phyloP scores from a whole-genome alignment of 768 basidiomycete species.

The Lactarius tabidus region DNA sequence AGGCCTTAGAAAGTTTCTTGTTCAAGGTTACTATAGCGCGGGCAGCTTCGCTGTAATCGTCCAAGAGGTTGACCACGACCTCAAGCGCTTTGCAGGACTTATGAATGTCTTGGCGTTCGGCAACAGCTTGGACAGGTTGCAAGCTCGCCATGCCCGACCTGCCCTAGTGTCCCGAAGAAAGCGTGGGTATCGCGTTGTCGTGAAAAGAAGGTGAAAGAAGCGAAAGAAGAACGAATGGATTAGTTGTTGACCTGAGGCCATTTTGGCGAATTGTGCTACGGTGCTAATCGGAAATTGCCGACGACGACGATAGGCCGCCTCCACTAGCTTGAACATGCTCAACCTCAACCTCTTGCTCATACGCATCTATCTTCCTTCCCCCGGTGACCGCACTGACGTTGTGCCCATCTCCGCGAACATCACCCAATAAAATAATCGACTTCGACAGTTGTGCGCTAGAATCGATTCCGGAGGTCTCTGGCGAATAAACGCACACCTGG shows the following conservation, averaged over 20 bases:
- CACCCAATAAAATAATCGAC: neutral
- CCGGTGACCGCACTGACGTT: conserved; percentile 5
- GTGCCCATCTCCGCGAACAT: conserved; percentile 16
- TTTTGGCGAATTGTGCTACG: conserved; percentile 5
- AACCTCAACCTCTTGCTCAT: conserved; percentile 17
- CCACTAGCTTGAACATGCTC: no score
- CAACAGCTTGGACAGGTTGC: conserved; percentile 33
- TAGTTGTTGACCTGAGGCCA: neutral
- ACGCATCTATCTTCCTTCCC: conserved; percentile 12
- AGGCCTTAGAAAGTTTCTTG: conserved; percentile 70
- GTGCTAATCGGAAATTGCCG: conserved; percentile 17
- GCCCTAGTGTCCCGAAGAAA: neutral
- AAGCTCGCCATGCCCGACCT: conserved; percentile 18
- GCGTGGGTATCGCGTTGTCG: conserved; percentile 4
- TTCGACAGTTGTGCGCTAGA: no score
- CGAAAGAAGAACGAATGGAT: neutral
- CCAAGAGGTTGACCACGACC: conserved; percentile 56
- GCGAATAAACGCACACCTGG: conserved; percentile 3
- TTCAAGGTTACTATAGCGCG: conserved; percentile 57
- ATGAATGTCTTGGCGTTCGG: conserved; percentile 70
- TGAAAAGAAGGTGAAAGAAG: neutral
- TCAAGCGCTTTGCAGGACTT: conserved; percentile 78
- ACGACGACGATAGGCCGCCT: no score
- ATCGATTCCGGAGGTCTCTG: neutral
- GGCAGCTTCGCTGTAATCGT: conserved; percentile 73